phyloP scores from a whole-genome alignment of 2,329 filamentous ascomycete genomes.

The Fusarium nygamai region DNA sequence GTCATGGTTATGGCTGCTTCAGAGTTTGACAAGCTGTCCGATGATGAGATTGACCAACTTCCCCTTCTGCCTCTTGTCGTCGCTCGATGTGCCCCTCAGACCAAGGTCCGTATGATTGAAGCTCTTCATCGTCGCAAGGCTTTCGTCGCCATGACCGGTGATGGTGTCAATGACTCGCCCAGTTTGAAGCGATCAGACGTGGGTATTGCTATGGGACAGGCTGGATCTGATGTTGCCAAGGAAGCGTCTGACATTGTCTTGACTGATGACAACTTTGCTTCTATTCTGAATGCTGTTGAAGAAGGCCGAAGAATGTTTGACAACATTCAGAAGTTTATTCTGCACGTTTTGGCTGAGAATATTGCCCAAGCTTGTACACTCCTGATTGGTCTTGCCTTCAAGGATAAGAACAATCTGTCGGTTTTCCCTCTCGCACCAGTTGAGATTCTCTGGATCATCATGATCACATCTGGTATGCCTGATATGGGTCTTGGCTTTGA shows the following conservation, averaged over 20 bases:
- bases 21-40: slow-evolving; percentile 73
- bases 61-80: slow-evolving; percentile 73
- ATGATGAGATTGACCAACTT: slow-evolving; percentile 70
- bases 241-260: slow-evolving; percentile 74
- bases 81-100: slow-evolving; percentile 74
- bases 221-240: slow-evolving; percentile 76
- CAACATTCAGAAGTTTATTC: slow-evolving; percentile 78
- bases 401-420: slow-evolving; percentile 69
- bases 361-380: slow-evolving; percentile 75
- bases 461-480: slow-evolving; percentile 78
- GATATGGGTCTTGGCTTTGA: slow-evolving; percentile 82
- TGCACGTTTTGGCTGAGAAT: slow-evolving; percentile 74
- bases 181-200: slow-evolving; percentile 75
- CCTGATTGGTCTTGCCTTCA: slow-evolving; percentile 75
- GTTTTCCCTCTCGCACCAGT: slow-evolving; percentile 78
- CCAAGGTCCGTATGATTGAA: slow-evolving; percentile 80
- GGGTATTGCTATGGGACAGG: slow-evolving; percentile 75
- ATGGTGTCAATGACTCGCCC: slow-evolving; percentile 77
- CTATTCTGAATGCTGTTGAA: slow-evolving; percentile 76
- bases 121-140: slow-evolving; percentile 71
- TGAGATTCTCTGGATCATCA: slow-evolving; percentile 83
- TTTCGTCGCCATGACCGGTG: slow-evolving; percentile 78
- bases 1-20: slow-evolving; percentile 73
- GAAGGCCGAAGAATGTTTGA: slow-evolving; percentile 77
- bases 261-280: slow-evolving; percentile 78